Evolutionary conservation across 2,329 filamentous ascomycete species (phyloP), one percentile per base, ranked within the genome.

Genomic region (Sporothrix phasma): DNA sequence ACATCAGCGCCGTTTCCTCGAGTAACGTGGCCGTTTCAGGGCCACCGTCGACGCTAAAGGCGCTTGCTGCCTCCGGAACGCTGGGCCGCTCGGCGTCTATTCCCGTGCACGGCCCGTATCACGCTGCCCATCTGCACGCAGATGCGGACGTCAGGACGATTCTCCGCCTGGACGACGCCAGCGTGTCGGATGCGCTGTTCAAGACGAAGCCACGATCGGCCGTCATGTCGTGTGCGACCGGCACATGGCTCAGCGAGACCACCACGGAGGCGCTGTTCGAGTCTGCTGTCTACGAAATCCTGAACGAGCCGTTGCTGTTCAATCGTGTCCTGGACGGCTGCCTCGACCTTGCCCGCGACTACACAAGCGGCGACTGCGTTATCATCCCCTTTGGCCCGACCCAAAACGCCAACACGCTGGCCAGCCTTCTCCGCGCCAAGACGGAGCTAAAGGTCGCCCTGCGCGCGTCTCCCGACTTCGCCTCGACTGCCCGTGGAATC

Each of bases 91-190:
- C 77, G 15, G 78, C 76, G n/a, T 73, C 77, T 1, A 78, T 84
- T 61, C 80, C 82, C 0, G 78, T 85, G 29, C 80, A 81, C 67
- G 83, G 80, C 0, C 82, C 83, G 6, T 85, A 84, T 69, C 83
- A 85, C 69, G 80, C 83, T 43, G 67, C 78, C 2, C 81, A 84
- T 70, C 74, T 84, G n/a, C 78, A 84, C 69, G 74, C 74, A 0
- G 68, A 70, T 17, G 72, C 70, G 19, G 76, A 82, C 64, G 72
- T 83, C 22, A 75, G 77, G 53, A 73, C 72, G 65, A 76, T 84
- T 29, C 71, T 84, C 34, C 72, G 73, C 17, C 73, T 82, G 34
- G 73, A 77, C 45, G 75, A 79, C 22, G 69, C 75, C 6, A 70
- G 70, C 24, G 72, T 80, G 10, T 69, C 69, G 37, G 73, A 76